Base-by-base conservation (phyloP, 2,329 filamentous ascomycete species). In the Chaetomiaceae sp. region DNA sequence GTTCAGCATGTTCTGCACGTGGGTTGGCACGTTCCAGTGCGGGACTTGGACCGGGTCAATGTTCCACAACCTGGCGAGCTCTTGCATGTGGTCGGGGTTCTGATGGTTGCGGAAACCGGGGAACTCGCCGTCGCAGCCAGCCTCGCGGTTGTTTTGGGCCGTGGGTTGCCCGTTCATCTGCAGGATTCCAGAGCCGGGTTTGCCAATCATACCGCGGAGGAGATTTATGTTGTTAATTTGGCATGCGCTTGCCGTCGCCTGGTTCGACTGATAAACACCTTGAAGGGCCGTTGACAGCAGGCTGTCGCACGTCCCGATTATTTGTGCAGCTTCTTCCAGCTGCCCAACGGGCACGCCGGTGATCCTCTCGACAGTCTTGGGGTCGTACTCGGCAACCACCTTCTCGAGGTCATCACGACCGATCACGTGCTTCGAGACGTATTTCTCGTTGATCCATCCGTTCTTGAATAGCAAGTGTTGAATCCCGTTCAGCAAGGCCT, bases 181-280 rank as follows among this genome's bases (percentile, higher is more conserved):
- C 8, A 68, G 57, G 46, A 71, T 60, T 8, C 69, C 69, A 42
- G 65, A 63, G 13, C 69, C 69, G 1, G 66, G 62, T 36, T 62
- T 67, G 5, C 69, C 68, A 16, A 71, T 67, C 14, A 64, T 58
- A 2, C 69, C 69, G 6, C 64, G 64, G 2, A 71, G 59, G 1
- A 71, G 64, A 43, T 70, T 71, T 62, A 72, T 70, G 54, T 71
- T 72, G 58, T 72, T 71, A 56, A 72, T 69, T 54, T 69, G 67
- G 54, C 69, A 71, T 1, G 69, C 68, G 47, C 62, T 64, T 2
- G 69, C 68, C 3, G 69, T 71, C n/a, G 67, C 67, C 53, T 71
- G 69, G 59, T 71, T 68, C 1, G 68, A 70, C 55, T 71, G 69
- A 49, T 72, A 72, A 5, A 72, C 69, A 3, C 69, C 69, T 54